Percentiles rank a stretch among this genome's conserved stretches.
Evolutionary conservation across 495 filamentous ascomycete genomes (phyloP).

Genomic region (Lentithecium fluviatile): DNA sequence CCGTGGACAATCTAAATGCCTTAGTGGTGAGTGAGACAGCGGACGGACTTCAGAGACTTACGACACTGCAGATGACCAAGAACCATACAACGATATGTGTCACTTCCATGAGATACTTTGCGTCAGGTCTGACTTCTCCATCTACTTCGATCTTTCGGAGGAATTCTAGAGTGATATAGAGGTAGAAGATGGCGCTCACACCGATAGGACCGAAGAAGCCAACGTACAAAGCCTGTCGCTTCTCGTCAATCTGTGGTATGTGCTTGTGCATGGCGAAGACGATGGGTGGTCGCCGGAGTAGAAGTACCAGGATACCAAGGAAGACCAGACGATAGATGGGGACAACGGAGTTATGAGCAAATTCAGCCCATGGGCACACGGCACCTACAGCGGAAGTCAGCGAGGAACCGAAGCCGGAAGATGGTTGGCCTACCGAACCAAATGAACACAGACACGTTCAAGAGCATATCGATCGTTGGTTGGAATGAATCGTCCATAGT

Average conservation of each 20-base stretch:
- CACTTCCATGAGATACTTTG: slow-evolving; percentile 59
- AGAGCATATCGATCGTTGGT: slow-evolving; percentile 84
- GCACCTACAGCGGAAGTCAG: slow-evolving; percentile 41
- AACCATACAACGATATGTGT: slow-evolving; percentile 82
- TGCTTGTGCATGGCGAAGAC: slow-evolving; percentile 70
- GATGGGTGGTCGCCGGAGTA: slow-evolving; percentile 76
- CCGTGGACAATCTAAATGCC: slow-evolving; percentile 73
- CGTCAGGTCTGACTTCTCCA: slow-evolving; percentile 64
- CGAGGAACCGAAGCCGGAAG: background rate
- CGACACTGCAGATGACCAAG: slow-evolving; percentile 79
- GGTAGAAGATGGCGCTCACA: slow-evolving; percentile 88
- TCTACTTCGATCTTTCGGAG: slow-evolving; percentile 53
- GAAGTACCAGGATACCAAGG: slow-evolving; percentile 75
- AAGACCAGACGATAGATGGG: slow-evolving; percentile 75
- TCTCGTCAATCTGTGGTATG: slow-evolving; percentile 76
- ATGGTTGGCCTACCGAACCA: slow-evolving; percentile 65
- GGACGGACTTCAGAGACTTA: slow-evolving; percentile 49
- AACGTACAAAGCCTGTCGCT: slow-evolving; percentile 73
- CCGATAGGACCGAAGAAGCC: slow-evolving; percentile 95
- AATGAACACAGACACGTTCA: slow-evolving; percentile 83
- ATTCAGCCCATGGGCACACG: slow-evolving; percentile 77
- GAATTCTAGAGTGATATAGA: slow-evolving; percentile 76
- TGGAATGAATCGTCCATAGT: slow-evolving; percentile 87
- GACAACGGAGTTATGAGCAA: slow-evolving; percentile 65
- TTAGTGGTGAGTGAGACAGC: background rate